Percentiles rank a stretch among this genome's conserved stretches.
Evolutionary conservation across 805 yeast genomes (phyloP).

Genomic region (Spencermartinsiella europaea): DNA sequence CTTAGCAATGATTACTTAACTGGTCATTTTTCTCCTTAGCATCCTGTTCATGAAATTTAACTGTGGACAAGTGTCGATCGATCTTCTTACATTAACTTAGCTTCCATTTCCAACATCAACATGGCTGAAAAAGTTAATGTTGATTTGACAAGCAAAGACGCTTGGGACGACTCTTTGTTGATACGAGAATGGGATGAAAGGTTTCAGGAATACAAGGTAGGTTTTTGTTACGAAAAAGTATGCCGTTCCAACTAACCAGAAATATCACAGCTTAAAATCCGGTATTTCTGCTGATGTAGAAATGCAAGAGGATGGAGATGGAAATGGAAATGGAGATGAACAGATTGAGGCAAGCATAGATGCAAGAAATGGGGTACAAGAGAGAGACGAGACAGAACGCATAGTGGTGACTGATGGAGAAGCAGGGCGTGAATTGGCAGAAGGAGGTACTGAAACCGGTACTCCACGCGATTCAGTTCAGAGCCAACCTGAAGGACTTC

Average conservation of each 20-base stretch:
- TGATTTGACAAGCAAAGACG: slow-evolving; percentile 14
- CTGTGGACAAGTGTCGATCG: too few relatives aligned
- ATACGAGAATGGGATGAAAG: slow-evolving; percentile 22
- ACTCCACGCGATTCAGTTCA: too few relatives aligned
- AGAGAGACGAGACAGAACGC: not conserved
- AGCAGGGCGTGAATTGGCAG: not conserved
- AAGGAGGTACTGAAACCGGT: too few relatives aligned
- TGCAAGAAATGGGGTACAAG: too few relatives aligned
- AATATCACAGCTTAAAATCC: slow-evolving; percentile 16
- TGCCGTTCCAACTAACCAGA: slow-evolving; percentile 6
- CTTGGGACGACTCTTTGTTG: slow-evolving; percentile 24
- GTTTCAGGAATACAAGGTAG: slow-evolving; percentile 20
- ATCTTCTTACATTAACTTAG: too few relatives aligned
- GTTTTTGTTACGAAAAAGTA: not conserved
- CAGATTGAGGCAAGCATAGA: too few relatives aligned
- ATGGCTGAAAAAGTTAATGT: not conserved
- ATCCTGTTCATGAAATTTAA: too few relatives aligned
- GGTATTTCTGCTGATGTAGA: not conserved
- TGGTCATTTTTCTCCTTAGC: too few relatives aligned
- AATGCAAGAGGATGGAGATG: slow-evolving; percentile 1
- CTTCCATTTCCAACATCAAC: not conserved
- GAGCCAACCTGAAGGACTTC: too few relatives aligned
- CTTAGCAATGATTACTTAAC: too few relatives aligned
- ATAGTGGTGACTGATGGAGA: not conserved
- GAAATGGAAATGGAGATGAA: too few relatives aligned